Base-by-base conservation (phyloP, 768 basidiomycete genomes). In the Termitomyces sp. region DNA sequence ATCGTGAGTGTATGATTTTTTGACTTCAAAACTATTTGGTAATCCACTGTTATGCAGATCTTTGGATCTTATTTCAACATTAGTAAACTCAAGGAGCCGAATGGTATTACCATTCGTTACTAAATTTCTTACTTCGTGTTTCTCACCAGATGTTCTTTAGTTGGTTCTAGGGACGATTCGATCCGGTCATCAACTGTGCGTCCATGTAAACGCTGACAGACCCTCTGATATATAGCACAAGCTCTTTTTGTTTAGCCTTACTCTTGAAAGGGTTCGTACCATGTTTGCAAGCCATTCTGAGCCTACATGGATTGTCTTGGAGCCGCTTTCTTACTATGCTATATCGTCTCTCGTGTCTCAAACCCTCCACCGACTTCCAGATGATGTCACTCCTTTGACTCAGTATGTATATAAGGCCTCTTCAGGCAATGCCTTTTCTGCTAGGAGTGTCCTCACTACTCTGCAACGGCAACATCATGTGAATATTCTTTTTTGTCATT, bases 371-470 rank as follows among this genome's bases (percentile, higher is more conserved):
- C 79, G 83, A 16, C 59, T 74, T 2, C 80, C 78, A 60, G 83
- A 85, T 36, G 84, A 85, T 20, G 81, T 80, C 52, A 68, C 71
- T 3, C 71, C 77, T 5, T 66, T 90, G 46, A 79, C 85, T 5
- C 74, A 76, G 18, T 78, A 87, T 50, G 73, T 89, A 16, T 81
- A 77, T 61, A 72, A 74, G 1, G 72, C 79, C 11, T 87, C 87
- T 1, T 78, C 79, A 18, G 88, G 88, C 7, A 90, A 89, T 67
- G 82, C 86, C 0, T 89, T 90, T 63, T 82, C 84, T 6, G 83
- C 84, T 3, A 72, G 87, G 54, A 88, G 80, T 63, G 76, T 89
- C 52, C 68, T 90, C 32, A 77, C 74, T 35, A 86, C 83, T 1
- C 71, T 89, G 3, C 84, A 88, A 52, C 74, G 87, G 18, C 85